These are phyloP conservation scores for Danielozyma ontarioensis DNA, from an alignment of 805 yeast genomes.

Conservation along the genomic window DNA sequence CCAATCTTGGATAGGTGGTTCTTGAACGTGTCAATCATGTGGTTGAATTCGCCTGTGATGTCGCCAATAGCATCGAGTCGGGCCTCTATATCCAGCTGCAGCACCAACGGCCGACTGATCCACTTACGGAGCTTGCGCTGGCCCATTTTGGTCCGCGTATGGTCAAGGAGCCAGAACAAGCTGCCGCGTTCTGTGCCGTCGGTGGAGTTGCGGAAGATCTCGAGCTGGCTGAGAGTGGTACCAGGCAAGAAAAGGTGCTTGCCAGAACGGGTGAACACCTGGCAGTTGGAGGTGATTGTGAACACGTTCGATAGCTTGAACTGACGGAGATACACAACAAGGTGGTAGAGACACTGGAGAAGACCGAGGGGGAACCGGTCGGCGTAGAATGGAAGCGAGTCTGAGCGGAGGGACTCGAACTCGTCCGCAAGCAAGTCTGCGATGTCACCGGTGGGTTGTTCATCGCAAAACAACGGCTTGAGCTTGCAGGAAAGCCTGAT, in stretches of 20 bases:
- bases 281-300: slow-evolving; percentile 44
- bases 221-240: slow-evolving; percentile 65
- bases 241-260: slow-evolving; percentile 57
- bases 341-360: slow-evolving; percentile 33
- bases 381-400: background rate
- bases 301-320: slow-evolving; percentile 60
- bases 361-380: background rate
- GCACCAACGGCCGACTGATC: slow-evolving; percentile 68
- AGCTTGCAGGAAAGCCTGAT: background rate
- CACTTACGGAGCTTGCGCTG: slow-evolving; percentile 60
- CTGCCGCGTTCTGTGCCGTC: slow-evolving; percentile 59
- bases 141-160: slow-evolving; percentile 77
- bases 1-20: slow-evolving; percentile 19
- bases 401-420: background rate
- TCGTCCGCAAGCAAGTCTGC: background rate
- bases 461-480: no score
- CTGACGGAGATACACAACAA: slow-evolving; percentile 53
- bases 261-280: slow-evolving; percentile 42
- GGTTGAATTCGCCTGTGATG: slow-evolving; percentile 22
- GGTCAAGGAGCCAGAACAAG: slow-evolving; percentile 73
- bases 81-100: slow-evolving; percentile 47
- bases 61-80: slow-evolving; percentile 54
- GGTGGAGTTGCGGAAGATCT: slow-evolving; percentile 65
- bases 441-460: no score
- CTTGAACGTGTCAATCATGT: slow-evolving; percentile 28